Evolutionary conservation across 257 asterid species (phyloP).

Genomic region (Ilex aquifolium): DNA sequence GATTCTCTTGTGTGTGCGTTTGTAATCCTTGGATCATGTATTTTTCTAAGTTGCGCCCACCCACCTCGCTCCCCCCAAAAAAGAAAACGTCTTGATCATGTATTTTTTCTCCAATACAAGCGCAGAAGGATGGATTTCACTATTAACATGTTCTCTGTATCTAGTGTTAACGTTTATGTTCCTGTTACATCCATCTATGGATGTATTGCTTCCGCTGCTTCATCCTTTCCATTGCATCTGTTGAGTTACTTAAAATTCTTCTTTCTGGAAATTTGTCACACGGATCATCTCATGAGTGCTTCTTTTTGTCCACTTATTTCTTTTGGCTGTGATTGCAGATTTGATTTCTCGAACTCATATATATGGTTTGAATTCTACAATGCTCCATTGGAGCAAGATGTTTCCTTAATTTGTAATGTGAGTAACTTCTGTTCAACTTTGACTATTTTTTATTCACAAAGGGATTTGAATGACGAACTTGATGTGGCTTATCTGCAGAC

Average conservation of each 20-base stretch:
- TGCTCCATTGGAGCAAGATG: conserved; percentile 67
- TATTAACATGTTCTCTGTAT: background rate
- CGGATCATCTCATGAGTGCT: conserved; percentile 1
- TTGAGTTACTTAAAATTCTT: too few relatives aligned
- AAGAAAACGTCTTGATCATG: too few relatives aligned
- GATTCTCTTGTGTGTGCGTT: too few relatives aligned
- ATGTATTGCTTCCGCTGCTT: background rate
- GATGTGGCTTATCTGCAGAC: conserved; percentile 43
- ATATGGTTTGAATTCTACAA: conserved; percentile 95
- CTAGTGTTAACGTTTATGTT: too few relatives aligned
- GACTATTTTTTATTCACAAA: conserved; percentile 7
- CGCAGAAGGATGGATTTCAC: too few relatives aligned
- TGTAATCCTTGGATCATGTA: too few relatives aligned
- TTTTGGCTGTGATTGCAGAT: conserved; percentile 36
- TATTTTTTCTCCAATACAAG: too few relatives aligned
- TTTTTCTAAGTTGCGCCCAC: too few relatives aligned
- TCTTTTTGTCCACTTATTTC: conserved; percentile 1
- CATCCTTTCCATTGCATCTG: background rate
- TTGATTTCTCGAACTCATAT: conserved; percentile 75
- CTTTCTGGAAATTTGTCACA: background rate
- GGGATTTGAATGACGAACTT: conserved; percentile 13
- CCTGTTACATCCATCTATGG: background rate
- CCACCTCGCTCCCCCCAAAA: too few relatives aligned
- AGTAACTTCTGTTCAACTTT: conserved; percentile 25
- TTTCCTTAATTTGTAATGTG: conserved; percentile 75